Evolutionary conservation across 441 rosid species (phyloP), one percentile per base, ranked within the genome.

Genomic region (Brassica balearica): DNA sequence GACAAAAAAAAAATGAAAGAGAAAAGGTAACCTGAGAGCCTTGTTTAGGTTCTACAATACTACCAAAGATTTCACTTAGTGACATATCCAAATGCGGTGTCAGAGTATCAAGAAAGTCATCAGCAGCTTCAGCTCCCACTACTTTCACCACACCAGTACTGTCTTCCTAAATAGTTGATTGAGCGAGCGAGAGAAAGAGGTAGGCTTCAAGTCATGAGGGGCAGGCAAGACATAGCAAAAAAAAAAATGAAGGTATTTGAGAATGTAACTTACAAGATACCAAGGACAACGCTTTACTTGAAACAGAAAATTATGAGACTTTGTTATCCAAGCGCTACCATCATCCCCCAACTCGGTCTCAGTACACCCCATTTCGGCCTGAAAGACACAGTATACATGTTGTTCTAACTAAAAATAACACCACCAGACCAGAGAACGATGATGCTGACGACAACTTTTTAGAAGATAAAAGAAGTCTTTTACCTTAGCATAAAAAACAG

Each of bases 1-100:
- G 8, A 32, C 46, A 11, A 53, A 19, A 65, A 66, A 34, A 46
- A 46, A 12, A 17, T 3, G 4, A 27, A 41, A 4, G 14, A 22
- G 41, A 34, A 41, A 38, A n/a, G 11, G n/a, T 38, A 72, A 72
- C 68, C 76, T 72, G 14, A 14, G 25, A 8, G 59, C 68, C 75
- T 23, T 58, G 34, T 20, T 68, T 12, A 2, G 46, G 60, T 25
- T 6, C 5, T 61, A 0, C 10, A 55, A 55, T 17, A 22, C 23
- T 15, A 17, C 2, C 23, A 15, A 55, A 17, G 23, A 55, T 2
- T 55, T 55, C 60, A 55, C 22, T 17, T 55, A 2, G 5, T 55
- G 60, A 55, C 22, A 55, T 55, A 55, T 7, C 22, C 17, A 55
- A 17, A 7, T 55, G 22, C 11, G 60, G 60, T 53, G 2, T 55